Evolutionary conservation across 116 monocot species (phyloP).

Genomic region (Cymodocea nodosa): DNA sequence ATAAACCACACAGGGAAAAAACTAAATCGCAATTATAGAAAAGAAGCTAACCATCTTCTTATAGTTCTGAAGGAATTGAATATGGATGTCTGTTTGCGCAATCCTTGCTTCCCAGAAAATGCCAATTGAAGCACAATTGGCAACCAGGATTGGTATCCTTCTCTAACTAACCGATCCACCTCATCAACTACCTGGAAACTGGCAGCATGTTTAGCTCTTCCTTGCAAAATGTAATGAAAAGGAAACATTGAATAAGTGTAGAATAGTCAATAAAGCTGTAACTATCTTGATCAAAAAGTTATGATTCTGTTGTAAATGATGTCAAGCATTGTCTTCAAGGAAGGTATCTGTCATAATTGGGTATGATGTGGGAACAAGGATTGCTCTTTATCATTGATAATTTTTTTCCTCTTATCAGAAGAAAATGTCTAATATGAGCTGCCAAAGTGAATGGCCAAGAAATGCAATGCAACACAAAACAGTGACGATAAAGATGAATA

Average conservation of each 20-base stretch:
- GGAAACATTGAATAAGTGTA: neutral
- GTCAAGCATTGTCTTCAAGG: too few species aligned
- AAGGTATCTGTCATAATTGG: too few species aligned
- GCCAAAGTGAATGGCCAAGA: too few species aligned
- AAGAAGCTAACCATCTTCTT: conserved; percentile 51
- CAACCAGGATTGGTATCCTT: conserved; percentile 95
- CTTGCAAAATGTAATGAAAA: neutral
- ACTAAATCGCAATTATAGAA: neutral
- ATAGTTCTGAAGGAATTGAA: conserved; percentile 46
- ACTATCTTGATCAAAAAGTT: neutral
- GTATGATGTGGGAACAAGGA: too few species aligned
- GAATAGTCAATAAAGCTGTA: neutral
- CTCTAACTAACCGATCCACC: conserved; percentile 86
- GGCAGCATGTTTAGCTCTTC: neutral
- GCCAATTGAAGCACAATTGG: conserved; percentile 62
- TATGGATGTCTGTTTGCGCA: conserved; percentile 14
- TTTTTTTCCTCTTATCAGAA: too few species aligned
- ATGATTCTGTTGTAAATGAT: too few species aligned
- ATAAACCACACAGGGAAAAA: too few species aligned
- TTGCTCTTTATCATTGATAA: too few species aligned
- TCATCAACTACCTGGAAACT: conserved; percentile 90
- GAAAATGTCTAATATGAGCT: too few species aligned
- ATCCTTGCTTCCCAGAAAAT: conserved; percentile 22
- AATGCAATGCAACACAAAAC: too few species aligned
- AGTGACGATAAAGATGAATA: too few species aligned